phyloP scores from a whole-genome alignment of 1,284 basidiomycete species.

The Leccinum olivaceoglutinosum region DNA sequence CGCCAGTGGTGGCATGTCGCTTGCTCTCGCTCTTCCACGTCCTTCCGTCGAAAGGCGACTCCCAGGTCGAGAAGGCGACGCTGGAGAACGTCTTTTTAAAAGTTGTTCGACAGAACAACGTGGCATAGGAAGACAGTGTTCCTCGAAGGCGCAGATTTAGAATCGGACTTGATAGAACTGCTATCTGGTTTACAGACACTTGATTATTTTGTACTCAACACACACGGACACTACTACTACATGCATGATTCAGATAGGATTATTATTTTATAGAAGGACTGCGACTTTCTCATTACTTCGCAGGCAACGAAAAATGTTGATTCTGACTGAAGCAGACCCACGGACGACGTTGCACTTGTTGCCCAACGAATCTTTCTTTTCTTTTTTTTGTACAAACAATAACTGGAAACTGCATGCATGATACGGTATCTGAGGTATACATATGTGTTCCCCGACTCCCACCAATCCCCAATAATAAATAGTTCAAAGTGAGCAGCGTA shows the following conservation, averaged over 20 bases:
- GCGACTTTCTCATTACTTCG: too few relatives aligned
- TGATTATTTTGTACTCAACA: too few relatives aligned
- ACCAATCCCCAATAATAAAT: too few relatives aligned
- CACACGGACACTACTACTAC: too few relatives aligned
- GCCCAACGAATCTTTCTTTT: neutral
- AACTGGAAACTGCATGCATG: neutral
- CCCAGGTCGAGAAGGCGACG: constrained; percentile 59
- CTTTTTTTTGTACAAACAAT: neutral
- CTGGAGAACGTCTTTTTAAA: constrained; percentile 72
- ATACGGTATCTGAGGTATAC: too few relatives aligned
- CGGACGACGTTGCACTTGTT: neutral
- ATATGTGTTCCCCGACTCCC: too few relatives aligned
- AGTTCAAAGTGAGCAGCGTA: too few relatives aligned
- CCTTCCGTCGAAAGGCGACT: constrained; percentile 46
- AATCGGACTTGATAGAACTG: neutral
- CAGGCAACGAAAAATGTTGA: too few relatives aligned
- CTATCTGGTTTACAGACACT: neutral
- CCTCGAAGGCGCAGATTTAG: neutral
- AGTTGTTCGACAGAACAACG: constrained; percentile 62
- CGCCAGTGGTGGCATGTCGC: constrained; percentile 29
- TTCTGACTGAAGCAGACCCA: too few relatives aligned
- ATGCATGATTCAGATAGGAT: too few relatives aligned
- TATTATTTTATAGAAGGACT: too few relatives aligned
- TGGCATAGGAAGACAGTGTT: constrained; percentile 41
- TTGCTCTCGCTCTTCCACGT: constrained; percentile 54